A percentile compares a stretch with the other conserved stretches of the same genome.
These are phyloP conservation scores for Fusarium nurragi DNA, from an alignment of 2,329 filamentous ascomycete genomes.

Conservation along the genomic window DNA sequence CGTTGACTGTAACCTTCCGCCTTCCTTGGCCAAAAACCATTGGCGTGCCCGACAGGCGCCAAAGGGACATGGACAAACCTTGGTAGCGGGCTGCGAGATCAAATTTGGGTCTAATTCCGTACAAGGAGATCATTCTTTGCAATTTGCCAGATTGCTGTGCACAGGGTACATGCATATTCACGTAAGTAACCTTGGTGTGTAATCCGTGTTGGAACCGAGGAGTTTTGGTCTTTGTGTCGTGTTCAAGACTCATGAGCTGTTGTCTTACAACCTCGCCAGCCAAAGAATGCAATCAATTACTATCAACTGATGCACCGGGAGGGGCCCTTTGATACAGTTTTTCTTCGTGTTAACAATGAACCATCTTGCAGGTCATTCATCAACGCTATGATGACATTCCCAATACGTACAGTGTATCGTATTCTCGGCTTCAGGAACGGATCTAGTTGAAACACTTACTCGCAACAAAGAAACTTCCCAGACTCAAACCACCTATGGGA, in stretches of 20 bases:
- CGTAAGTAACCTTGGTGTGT: conserved; percentile 11
- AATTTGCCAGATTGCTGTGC: conserved; percentile 17
- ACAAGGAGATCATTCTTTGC: conserved; percentile 20
- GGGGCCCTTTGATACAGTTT: neutral
- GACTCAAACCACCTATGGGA: conserved; percentile 21
- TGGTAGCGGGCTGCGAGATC: conserved; percentile 13
- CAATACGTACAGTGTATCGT: conserved; percentile 8
- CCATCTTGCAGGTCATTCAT: neutral
- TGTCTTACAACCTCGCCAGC: conserved; percentile 11
- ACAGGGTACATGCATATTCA: conserved; percentile 15
- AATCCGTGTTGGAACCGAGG: neutral
- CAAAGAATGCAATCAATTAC: conserved; percentile 6
- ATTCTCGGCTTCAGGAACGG: conserved; percentile 17
- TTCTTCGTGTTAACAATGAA: neutral
- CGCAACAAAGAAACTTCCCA: conserved; percentile 16
- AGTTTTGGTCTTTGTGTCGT: conserved; percentile 13
- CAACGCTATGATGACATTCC: conserved; percentile 20
- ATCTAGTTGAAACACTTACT: conserved; percentile 20
- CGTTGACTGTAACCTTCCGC: conserved; percentile 28
- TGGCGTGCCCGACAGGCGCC: conserved; percentile 13
- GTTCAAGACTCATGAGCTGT: conserved; percentile 3
- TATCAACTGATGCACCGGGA: neutral
- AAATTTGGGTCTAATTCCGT: conserved; percentile 22
- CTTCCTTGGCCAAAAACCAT: conserved; percentile 30
- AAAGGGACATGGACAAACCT: conserved; percentile 26